phyloP scores from a whole-genome alignment of 108 stramenopile genomes.

The Nitzschia sp. region DNA sequence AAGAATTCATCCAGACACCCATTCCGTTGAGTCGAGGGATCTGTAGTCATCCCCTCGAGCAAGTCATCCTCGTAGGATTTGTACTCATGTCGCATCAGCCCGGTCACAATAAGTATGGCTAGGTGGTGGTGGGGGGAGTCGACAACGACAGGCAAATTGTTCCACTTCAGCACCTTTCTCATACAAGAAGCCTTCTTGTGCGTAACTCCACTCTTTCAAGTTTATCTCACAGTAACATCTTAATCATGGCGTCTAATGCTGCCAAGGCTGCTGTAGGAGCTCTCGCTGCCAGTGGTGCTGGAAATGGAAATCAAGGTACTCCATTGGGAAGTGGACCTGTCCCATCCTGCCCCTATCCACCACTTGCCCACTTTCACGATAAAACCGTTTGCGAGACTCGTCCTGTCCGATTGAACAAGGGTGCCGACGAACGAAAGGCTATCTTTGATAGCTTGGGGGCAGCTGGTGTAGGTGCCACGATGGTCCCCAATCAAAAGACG shows the following conservation, averaged over 20 bases:
- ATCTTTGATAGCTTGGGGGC: slow-evolving; percentile 19
- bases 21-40: too few relatives aligned
- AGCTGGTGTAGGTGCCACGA: slow-evolving; percentile 28
- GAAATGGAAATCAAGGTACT: not conserved
- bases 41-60: too few relatives aligned
- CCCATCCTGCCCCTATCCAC: slow-evolving; percentile 16
- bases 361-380: slow-evolving; percentile 23
- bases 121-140: too few relatives aligned
- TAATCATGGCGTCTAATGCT: slow-evolving; percentile 5
- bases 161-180: too few relatives aligned
- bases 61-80: too few relatives aligned
- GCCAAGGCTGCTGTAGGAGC: slow-evolving; percentile 34
- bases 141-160: too few relatives aligned
- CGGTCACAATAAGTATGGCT: too few relatives aligned
- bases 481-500: slow-evolving; percentile 46
- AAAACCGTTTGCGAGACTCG: slow-evolving; percentile 21
- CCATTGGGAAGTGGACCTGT: not conserved
- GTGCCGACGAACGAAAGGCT: slow-evolving; percentile 4
- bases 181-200: too few relatives aligned
- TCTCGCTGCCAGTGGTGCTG: slow-evolving; percentile 23
- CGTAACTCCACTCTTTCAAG: too few relatives aligned
- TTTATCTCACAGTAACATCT: too few relatives aligned
- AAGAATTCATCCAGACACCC: too few relatives aligned
- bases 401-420: slow-evolving; percentile 11
- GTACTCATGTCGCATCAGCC: too few relatives aligned